phyloP scores from a whole-genome alignment of 2,329 filamentous ascomycete species.

The Diplodia corticola region DNA sequence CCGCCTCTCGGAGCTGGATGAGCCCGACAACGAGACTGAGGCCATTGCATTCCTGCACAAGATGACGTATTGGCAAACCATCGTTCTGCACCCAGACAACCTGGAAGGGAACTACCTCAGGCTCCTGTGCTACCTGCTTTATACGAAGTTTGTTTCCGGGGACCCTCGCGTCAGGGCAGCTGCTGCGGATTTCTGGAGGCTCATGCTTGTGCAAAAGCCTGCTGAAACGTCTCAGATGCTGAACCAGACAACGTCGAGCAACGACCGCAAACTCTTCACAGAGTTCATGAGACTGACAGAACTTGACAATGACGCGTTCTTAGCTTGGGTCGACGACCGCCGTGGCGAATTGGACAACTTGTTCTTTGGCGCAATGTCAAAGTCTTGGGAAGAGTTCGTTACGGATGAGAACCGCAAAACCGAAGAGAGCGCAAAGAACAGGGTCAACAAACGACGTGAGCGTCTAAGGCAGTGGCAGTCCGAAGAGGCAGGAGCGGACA shows the following conservation, averaged over 20 bases:
- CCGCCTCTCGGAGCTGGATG: conserved; percentile 79
- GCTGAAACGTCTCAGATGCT: conserved; percentile 75
- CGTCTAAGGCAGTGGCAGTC: conserved; percentile 77
- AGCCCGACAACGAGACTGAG: conserved; percentile 61
- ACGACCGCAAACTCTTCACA: conserved; percentile 69
- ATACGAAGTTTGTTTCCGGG: conserved; percentile 78
- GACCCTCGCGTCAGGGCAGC: conserved; percentile 68
- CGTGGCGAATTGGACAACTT: conserved; percentile 74
- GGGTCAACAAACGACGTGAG: conserved; percentile 76
- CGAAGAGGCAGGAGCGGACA: conserved; percentile 68
- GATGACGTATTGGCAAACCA: conserved; percentile 93
- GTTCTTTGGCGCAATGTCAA: conserved; percentile 79
- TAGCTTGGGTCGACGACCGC: conserved; percentile 84
- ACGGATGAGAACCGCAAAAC: conserved; percentile 77
- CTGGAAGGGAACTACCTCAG: conserved; percentile 79
- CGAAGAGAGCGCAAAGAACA: conserved; percentile 69
- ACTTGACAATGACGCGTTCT: conserved; percentile 83
- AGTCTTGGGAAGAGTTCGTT: conserved; percentile 86
- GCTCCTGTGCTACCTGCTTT: conserved; percentile 89
- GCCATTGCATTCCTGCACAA: conserved; percentile 75
- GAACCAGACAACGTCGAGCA: conserved; percentile 66
- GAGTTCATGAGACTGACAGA: conserved; percentile 84
- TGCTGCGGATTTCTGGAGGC: conserved; percentile 84
- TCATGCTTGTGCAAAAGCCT: conserved; percentile 90
- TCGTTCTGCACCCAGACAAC: conserved; percentile 76